These are phyloP conservation scores for Lichtheimia corymbifera DNA, from an alignment of 371 early-diverging fungal species.

Conservation along the genomic window DNA sequence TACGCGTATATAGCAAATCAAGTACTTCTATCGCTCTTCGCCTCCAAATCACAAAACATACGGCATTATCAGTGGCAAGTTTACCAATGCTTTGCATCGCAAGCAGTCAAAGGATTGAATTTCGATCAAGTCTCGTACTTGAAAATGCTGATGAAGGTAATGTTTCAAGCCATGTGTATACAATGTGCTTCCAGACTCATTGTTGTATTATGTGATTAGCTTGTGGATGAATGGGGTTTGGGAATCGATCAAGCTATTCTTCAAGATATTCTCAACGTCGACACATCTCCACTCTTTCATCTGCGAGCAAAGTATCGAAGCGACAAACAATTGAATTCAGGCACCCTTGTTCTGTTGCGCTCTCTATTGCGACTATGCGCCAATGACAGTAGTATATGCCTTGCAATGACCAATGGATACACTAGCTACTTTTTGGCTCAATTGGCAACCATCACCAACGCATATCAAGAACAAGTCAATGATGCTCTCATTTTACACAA, in stretches of 20 bases:
- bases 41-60: conserved; percentile 3
- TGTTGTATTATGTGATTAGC: conserved; percentile 20
- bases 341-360: conserved; percentile 23
- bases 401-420: background rate
- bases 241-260: conserved; percentile 25
- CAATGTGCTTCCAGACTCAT: conserved; percentile 24
- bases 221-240: conserved; percentile 25
- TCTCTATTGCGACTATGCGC: conserved; percentile 16
- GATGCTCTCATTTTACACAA: background rate
- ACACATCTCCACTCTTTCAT: conserved; percentile 24
- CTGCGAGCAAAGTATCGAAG: conserved; percentile 11
- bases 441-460: background rate
- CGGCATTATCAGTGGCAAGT: conserved; percentile 26
- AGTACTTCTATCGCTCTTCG: conserved; percentile 8
- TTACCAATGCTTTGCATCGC: conserved; percentile 20
- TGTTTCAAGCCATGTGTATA: conserved; percentile 18
- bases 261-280: conserved; percentile 16
- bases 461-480: background rate
- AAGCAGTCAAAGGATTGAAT: background rate
- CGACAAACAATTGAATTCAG: conserved; percentile 16
- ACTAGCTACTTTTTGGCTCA: background rate
- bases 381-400: background rate
- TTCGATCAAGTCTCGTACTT: conserved; percentile 1
- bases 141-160: conserved; percentile 28
- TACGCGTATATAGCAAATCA: conserved; percentile 12